A percentile compares a stretch with the other conserved stretches of the same genome.
Evolutionary conservation across 1,284 basidiomycete genomes (phyloP).

Genomic region (Marasmius fiardii): DNA sequence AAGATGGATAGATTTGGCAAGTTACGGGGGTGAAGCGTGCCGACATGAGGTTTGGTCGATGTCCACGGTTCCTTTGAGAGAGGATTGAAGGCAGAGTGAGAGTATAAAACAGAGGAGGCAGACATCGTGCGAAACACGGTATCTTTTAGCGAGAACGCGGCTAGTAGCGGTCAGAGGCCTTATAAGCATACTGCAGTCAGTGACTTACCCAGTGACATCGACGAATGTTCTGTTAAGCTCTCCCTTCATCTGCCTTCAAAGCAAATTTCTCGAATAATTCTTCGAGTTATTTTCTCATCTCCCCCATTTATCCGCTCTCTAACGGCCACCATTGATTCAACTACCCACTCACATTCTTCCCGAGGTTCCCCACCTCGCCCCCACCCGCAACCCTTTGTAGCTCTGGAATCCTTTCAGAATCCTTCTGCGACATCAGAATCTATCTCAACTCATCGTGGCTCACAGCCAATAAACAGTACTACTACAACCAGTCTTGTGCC

Average conservation of each 20-base stretch:
- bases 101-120: no score
- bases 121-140: no score
- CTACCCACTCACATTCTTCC: constrained; percentile 49
- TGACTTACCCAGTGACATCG: not conserved
- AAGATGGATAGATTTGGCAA: not conserved
- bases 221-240: constrained; percentile 12
- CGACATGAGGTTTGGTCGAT: not conserved
- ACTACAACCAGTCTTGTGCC: constrained; percentile 43
- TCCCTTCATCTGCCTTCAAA: no score
- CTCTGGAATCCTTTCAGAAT: constrained; percentile 41
- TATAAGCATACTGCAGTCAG: not conserved
- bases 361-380: constrained; percentile 48
- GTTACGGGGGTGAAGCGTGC: no score
- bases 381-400: constrained; percentile 36
- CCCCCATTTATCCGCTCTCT: constrained; percentile 1
- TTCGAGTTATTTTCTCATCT: not conserved
- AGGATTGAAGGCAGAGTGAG: no score
- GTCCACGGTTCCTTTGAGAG: not conserved
- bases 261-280: not conserved
- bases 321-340: constrained; percentile 66
- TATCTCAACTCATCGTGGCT: constrained; percentile 18
- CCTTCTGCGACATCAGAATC: constrained; percentile 23
- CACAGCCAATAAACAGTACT: not conserved
- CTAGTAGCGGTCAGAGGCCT: not conserved
- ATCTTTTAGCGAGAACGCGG: not conserved